Evolutionary conservation across 2,329 filamentous ascomycete species (phyloP), one percentile per base, ranked within the genome.

Genomic region (Myrmaecium sp.): DNA sequence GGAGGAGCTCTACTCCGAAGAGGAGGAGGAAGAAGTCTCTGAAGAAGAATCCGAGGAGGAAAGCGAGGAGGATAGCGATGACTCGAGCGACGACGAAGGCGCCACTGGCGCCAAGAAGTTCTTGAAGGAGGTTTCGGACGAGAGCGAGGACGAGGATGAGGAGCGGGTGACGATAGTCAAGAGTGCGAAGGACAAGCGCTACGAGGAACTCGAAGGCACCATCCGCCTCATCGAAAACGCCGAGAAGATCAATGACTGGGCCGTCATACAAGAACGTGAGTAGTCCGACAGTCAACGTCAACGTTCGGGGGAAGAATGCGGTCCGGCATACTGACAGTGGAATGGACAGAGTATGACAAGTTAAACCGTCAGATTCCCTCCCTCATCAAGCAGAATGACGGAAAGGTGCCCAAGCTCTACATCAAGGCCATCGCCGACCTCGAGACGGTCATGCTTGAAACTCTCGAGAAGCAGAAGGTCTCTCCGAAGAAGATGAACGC

Each of bases 401-500:
- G 75, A 47, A 79, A 78, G 53, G 69, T 73, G 19, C 89, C 89
- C 31, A 94, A 92, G 64, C 58, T 77, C 36, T 98, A 94, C 59
- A 74, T 98, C 57, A 84, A 89, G 62, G 75, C 78, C 39, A 71
- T 95, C 39, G 78, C 86, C 43, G 86, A 98, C 49, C 66, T 98
- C 37, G 89, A 98, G 60, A 84, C 92, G 44, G 72, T 78, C 49
- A 79, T 94, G 66, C 84, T 84, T 50, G 91, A 98, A 63, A 75
- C 84, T 14, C 69, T 92, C 38, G 73, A 83, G 44, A 94, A 94
- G 68, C 81, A 92, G 52, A 98, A 98, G 65, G 79, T 91, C 40
- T 79, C 80, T 3, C 73, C 76, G 36, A 94, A 94, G 72, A 95
- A 94, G 69, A 93, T 95, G 84, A 98, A 93, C 60, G 83, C 84